Percentiles rank a stretch among this genome's conserved stretches.
Evolutionary conservation across 306 rosid species (phyloP).

Genomic region (Spatholobus suberectus): DNA sequence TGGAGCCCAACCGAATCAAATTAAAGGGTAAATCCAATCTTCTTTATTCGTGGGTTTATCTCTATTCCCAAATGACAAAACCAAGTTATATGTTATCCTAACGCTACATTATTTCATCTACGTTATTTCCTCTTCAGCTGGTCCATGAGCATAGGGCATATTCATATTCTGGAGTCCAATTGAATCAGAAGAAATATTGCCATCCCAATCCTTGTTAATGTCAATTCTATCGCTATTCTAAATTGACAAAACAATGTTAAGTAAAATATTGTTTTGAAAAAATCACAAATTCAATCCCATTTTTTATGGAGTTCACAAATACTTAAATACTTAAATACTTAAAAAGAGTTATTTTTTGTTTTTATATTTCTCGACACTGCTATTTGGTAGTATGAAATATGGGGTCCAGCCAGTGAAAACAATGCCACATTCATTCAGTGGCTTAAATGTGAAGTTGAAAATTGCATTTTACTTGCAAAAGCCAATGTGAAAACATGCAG

Average conservation of each 20-base stretch:
- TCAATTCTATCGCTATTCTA: background rate
- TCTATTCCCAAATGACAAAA: constrained; percentile 38
- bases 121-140: constrained; percentile 15
- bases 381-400: too few species aligned
- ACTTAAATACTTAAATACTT: too few species aligned
- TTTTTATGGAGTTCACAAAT: background rate
- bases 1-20: constrained; percentile 45
- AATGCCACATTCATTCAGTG: too few species aligned
- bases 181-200: constrained; percentile 28
- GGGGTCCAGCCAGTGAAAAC: too few species aligned
- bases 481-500: too few species aligned
- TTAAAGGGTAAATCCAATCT: constrained; percentile 22
- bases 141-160: constrained; percentile 8
- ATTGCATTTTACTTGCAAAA: too few species aligned
- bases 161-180: constrained; percentile 31
- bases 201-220: background rate
- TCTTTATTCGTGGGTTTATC: constrained; percentile 21
- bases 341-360: background rate
- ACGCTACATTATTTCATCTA: background rate
- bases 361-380: background rate
- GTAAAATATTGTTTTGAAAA: background rate
- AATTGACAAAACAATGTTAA: background rate
- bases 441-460: too few species aligned
- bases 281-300: background rate
- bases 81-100: background rate